These are phyloP conservation scores for Colletotrichum cereale DNA, from an alignment of 2,329 filamentous ascomycete genomes.

Conservation along the genomic window DNA sequence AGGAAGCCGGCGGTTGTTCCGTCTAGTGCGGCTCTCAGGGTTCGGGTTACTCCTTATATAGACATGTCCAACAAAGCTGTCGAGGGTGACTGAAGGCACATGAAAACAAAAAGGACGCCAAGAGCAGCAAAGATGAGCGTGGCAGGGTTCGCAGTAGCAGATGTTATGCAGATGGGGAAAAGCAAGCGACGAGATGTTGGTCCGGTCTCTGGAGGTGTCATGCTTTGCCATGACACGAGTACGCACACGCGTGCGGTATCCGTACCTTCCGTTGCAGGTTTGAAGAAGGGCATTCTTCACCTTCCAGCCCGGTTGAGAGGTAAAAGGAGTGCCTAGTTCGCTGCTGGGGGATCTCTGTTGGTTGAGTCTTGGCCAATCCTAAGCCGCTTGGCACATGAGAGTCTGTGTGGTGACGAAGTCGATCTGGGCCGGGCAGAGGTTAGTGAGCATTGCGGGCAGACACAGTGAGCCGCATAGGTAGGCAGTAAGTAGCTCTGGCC, in stretches of 20 bases:
- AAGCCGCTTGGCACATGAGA: conserved; percentile 2
- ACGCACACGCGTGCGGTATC: background rate
- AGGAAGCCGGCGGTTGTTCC: background rate
- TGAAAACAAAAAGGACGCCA: background rate
- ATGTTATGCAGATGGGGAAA: background rate
- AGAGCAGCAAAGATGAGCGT: background rate
- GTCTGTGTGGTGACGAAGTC: conserved; percentile 8
- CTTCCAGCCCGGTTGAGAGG: background rate
- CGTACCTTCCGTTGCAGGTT: background rate
- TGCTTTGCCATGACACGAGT: background rate
- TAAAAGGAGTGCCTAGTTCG: background rate
- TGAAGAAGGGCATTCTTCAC: too few species aligned
- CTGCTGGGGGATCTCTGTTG: background rate
- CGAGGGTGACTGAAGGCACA: background rate
- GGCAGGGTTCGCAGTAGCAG: background rate
- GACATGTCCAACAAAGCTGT: background rate
- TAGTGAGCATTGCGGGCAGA: background rate
- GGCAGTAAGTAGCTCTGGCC: background rate
- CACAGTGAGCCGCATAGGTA: background rate
- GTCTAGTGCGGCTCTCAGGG: conserved; percentile 7
- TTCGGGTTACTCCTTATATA: conserved; percentile 19
- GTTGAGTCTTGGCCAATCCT: background rate
- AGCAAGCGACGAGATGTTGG: background rate
- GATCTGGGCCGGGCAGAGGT: conserved; percentile 7
- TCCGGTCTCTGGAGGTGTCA: background rate